Base-by-base conservation (phyloP, 2,329 filamentous ascomycete species). In the Tolypocladium capitatum region DNA sequence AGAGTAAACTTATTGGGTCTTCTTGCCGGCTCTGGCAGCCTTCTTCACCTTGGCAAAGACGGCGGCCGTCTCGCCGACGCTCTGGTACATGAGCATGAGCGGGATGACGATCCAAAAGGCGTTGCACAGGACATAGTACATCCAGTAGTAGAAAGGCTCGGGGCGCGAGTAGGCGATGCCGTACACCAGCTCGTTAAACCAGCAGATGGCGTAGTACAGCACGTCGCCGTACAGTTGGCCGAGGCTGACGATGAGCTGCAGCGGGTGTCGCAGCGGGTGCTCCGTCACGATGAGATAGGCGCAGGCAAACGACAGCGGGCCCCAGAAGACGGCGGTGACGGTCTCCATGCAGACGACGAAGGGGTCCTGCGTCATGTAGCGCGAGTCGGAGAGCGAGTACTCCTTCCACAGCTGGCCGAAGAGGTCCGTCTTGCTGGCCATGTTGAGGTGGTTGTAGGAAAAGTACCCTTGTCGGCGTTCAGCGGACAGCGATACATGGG, bases 371-470 rank as follows among this genome's bases (percentile, higher is more conserved):
- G 69, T 74, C 41, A 78, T 63, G 57, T 78, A 78, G 52, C 75
- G 70, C 3, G 73, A 76, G 58, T 78, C 75, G 9, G 72, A 74
- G 33, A 76, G 66, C 3, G 75, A 68, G 61, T 78, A 78, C 54
- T 78, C 75, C 56, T 77, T 78, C 75, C 75, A 78, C 1, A 76
- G 63, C 58, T 78, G 72, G 30, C 68, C 74, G 43, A 78, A 71
- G 32, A 76, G 54, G 54, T 70, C 61, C 28, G 58, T 58, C 32
- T 58, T 59, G 33, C 62, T 55, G 32, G 65, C 66, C 55, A 78
- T 68, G 49, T 59, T 50, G 46, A 58, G 50, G 40, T 65, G 65
- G 59, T 75, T 69, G 54, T 65, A 58, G 11, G 68, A 65, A 54
- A 72, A 76, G 61, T 76, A 75, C 27, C 74, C 71, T 72, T 10